Percentiles rank a stretch among this genome's conserved stretches.
Conservation (phyloP, 1,284 basidiomycete genomes). For the Grifola frondosa region DNA sequence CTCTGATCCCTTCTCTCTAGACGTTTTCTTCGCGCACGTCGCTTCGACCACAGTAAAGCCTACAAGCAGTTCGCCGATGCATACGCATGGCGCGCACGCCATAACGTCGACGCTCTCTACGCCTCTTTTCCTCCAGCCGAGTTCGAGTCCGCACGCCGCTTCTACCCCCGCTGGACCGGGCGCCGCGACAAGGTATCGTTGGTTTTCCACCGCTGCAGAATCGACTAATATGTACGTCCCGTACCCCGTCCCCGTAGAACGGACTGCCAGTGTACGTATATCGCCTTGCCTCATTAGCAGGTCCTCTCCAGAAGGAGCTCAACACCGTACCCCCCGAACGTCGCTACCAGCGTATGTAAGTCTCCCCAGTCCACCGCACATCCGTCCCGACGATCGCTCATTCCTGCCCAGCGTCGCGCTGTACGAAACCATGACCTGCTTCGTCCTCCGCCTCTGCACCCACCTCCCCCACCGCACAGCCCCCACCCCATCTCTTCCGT, state of each 20-base stretch:
- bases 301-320: constrained; percentile 58
- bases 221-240: not conserved
- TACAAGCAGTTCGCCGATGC: constrained; percentile 66
- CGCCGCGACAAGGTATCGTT: constrained; percentile 59
- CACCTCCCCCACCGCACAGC: constrained; percentile 54
- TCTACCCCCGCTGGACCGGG: constrained; percentile 80
- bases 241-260: constrained; percentile 38
- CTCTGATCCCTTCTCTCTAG: constrained; percentile 35
- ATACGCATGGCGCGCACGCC: constrained; percentile 61
- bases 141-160: constrained; percentile 56
- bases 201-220: not conserved
- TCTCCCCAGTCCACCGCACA: constrained; percentile 17
- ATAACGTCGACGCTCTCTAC: constrained; percentile 63
- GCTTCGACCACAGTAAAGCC: constrained; percentile 61
- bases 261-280: constrained; percentile 76
- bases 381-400: too few species aligned
- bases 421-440: constrained; percentile 66
- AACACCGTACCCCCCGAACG: constrained; percentile 50
- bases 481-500: constrained; percentile 62
- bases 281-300: constrained; percentile 54
- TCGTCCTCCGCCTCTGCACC: constrained; percentile 65
- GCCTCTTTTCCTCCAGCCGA: constrained; percentile 57
- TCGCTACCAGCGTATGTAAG: constrained; percentile 71
- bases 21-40: constrained; percentile 74
- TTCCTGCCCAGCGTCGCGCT: constrained; percentile 46